Percentiles rank a stretch among this genome's conserved stretches.
Conservation (phyloP, 2,329 filamentous ascomycete genomes). For the Microcyclospora pomicola region DNA sequence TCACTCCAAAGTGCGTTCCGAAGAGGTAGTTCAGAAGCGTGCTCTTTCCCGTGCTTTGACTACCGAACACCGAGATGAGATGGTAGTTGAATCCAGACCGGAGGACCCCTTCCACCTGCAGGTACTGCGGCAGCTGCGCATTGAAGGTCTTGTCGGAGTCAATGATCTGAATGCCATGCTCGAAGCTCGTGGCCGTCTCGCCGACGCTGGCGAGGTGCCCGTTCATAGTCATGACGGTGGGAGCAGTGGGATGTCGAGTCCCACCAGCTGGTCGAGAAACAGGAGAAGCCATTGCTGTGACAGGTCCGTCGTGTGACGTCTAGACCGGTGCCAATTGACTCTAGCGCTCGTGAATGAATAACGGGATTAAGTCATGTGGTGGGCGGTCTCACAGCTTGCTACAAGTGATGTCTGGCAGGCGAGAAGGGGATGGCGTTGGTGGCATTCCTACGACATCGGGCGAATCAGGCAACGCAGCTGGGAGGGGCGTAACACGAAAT, state of each 20-base stretch:
- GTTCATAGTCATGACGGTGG: slow-evolving; percentile 45
- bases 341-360: slow-evolving; percentile 2
- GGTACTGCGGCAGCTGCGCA: slow-evolving; percentile 68
- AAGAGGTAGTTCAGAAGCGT: slow-evolving; percentile 94
- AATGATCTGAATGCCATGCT: slow-evolving; percentile 92
- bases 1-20: slow-evolving; percentile 90
- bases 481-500: no score
- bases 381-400: background rate
- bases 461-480: no score
- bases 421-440: background rate
- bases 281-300: background rate
- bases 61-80: slow-evolving; percentile 96
- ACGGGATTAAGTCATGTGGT: slow-evolving; percentile 3
- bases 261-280: slow-evolving; percentile 3
- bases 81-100: slow-evolving; percentile 97
- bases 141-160: slow-evolving; percentile 96
- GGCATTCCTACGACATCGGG: no score
- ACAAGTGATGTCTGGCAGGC: background rate
- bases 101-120: slow-evolving; percentile 64
- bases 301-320: background rate
- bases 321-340: slow-evolving; percentile 1
- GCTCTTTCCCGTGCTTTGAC: slow-evolving; percentile 96
- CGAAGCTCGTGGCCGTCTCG: slow-evolving; percentile 58
- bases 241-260: slow-evolving; percentile 20
- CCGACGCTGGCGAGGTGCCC: slow-evolving; percentile 62